These are phyloP conservation scores for Lizanozyma gosingica DNA, from an alignment of 1,139 yeast species.

Conservation along the genomic window DNA sequence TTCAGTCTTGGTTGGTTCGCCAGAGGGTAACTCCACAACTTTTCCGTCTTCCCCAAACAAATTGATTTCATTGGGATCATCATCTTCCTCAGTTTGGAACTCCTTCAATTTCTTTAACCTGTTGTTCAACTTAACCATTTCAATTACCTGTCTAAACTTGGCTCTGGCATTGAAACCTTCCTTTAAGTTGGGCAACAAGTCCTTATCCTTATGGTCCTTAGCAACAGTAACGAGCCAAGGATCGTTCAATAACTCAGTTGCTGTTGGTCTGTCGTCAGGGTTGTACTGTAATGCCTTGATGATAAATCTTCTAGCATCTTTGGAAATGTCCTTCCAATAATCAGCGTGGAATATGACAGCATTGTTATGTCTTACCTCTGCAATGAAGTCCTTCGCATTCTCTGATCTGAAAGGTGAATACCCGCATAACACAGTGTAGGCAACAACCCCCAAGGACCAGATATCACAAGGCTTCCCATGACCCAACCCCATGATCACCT, in stretches of 20 bases:
- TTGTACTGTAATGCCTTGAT: constrained; percentile 53
- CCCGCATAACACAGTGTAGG: constrained; percentile 86
- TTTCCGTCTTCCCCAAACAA: constrained; percentile 26
- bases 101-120: constrained; percentile 59
- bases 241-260: constrained; percentile 51
- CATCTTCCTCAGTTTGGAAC: constrained; percentile 44
- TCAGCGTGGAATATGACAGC: constrained; percentile 80
- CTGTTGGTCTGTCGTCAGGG: constrained; percentile 62
- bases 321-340: constrained; percentile 76
- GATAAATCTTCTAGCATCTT: constrained; percentile 69
- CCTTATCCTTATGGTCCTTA: constrained; percentile 40
- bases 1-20: constrained; percentile 5
- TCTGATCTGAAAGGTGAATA: constrained; percentile 89
- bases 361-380: constrained; percentile 59
- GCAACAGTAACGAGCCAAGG: constrained; percentile 59
- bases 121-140: constrained; percentile 67
- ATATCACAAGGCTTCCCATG: constrained; percentile 91
- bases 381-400: constrained; percentile 67
- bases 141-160: constrained; percentile 81
- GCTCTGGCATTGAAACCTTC: constrained; percentile 78
- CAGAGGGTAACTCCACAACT: background rate
- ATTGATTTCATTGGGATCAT: constrained; percentile 42
- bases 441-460: constrained; percentile 88
- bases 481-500: constrained; percentile 65
- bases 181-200: constrained; percentile 58